Evolutionary conservation across 1,284 basidiomycete genomes (phyloP).

Genomic region (Hemileia vastatrix): DNA sequence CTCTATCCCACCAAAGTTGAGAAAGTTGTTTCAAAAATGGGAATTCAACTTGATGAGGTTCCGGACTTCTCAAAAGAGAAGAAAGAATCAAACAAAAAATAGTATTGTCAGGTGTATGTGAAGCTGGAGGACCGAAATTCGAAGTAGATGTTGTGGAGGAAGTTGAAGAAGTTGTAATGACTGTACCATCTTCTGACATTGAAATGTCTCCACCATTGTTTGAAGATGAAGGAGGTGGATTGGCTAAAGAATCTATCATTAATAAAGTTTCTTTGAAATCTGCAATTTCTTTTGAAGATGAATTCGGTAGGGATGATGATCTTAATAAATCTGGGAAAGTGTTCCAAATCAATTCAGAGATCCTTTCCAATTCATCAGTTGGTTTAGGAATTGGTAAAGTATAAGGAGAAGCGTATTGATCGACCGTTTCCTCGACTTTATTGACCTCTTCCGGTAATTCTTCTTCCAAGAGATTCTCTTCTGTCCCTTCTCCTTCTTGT

Average conservation of each 20-base stretch:
- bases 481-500: not conserved
- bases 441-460: not conserved
- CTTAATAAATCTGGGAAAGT: slow-evolving; percentile 36
- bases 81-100: not conserved
- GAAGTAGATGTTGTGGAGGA: not conserved
- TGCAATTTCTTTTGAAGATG: slow-evolving; percentile 21
- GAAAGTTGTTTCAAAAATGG: not conserved
- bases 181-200: not conserved
- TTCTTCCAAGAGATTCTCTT: not conserved
- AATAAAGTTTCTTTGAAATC: slow-evolving; percentile 31
- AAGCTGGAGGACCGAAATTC: not conserved
- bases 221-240: not conserved
- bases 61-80: not conserved
- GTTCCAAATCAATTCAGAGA: slow-evolving; percentile 33
- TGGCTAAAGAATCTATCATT: not conserved
- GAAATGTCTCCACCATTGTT: not conserved
- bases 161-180: not conserved
- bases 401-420: slow-evolving; percentile 6
- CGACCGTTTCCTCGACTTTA: not conserved
- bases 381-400: slow-evolving; percentile 22
- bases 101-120: not conserved
- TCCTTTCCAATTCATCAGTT: slow-evolving; percentile 34
- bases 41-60: not conserved
- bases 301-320: slow-evolving; percentile 27
- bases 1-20: not conserved